phyloP scores from a whole-genome alignment of 768 basidiomycete species.

The Auricularia sp. region DNA sequence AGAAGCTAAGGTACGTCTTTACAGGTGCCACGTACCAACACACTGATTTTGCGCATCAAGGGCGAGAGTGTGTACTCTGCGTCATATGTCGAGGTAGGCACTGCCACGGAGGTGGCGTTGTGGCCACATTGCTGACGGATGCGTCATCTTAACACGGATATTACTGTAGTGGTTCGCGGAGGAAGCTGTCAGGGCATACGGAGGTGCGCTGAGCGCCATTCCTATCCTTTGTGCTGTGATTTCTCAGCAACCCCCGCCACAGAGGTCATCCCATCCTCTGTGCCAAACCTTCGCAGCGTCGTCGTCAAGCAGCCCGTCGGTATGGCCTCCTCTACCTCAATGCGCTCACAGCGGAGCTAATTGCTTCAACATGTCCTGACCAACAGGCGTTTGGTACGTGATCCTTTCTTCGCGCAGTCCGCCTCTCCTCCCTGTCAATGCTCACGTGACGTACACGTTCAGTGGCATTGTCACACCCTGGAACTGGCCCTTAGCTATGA shows the following conservation, averaged over 20 bases:
- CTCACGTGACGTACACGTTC: too few relatives aligned
- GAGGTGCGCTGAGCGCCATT: constrained; percentile 40
- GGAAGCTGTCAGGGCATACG: constrained; percentile 87
- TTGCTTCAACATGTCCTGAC: too few relatives aligned
- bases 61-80: constrained; percentile 80
- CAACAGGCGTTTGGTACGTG: background rate
- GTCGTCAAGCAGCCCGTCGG: constrained; percentile 91
- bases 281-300: constrained; percentile 64
- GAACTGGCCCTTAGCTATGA: constrained; percentile 95
- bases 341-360: too few relatives aligned
- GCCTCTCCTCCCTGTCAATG: too few relatives aligned
- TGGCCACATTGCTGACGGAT: background rate
- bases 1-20: constrained; percentile 57
- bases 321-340: constrained; percentile 9
- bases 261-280: constrained; percentile 78
- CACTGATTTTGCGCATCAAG: constrained; percentile 22
- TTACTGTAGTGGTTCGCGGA: constrained; percentile 77
- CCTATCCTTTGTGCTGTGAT: background rate
- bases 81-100: constrained; percentile 63
- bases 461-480: constrained; percentile 77
- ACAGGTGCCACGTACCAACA: too few relatives aligned
- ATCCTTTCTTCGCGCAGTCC: too few relatives aligned
- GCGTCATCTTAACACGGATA: too few relatives aligned
- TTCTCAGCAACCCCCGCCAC: background rate
- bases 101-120: constrained; percentile 18